These are phyloP conservation scores for Trapa incisa DNA, from an alignment of 345 rosid genomes.

Conservation along the genomic window DNA sequence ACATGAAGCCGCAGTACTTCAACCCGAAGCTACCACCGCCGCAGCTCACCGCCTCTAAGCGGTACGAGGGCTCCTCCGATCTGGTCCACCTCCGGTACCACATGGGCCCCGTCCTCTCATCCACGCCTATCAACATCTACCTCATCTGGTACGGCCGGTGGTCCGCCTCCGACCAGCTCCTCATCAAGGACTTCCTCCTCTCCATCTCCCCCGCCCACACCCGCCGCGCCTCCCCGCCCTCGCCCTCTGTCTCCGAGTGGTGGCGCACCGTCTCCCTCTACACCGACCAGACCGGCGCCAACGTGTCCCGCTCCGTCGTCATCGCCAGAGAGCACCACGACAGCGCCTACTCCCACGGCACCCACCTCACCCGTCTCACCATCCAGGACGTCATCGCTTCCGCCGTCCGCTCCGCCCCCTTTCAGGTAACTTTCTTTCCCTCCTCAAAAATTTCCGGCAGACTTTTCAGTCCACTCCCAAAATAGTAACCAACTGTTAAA, in stretches of 20 bases:
- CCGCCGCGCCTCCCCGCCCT: slow-evolving; percentile 15
- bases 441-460: not conserved
- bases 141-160: slow-evolving; percentile 91
- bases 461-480: too few species aligned
- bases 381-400: slow-evolving; percentile 63
- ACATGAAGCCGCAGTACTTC: slow-evolving; percentile 14
- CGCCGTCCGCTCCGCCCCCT: slow-evolving; percentile 56
- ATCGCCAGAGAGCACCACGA: slow-evolving; percentile 71
- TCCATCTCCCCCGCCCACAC: slow-evolving; percentile 51
- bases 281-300: slow-evolving; percentile 93
- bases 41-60: slow-evolving; percentile 46
- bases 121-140: slow-evolving; percentile 71
- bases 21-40: slow-evolving; percentile 77
- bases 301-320: slow-evolving; percentile 53
- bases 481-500: too few species aligned
- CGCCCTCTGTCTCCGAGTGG: slow-evolving; percentile 75
- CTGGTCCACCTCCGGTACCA: slow-evolving; percentile 77
- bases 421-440: slow-evolving; percentile 11
- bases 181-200: slow-evolving; percentile 63
- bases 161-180: slow-evolving; percentile 43
- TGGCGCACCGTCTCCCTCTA: slow-evolving; percentile 77
- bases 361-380: slow-evolving; percentile 57
- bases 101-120: slow-evolving; percentile 96
- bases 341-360: slow-evolving; percentile 45
- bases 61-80: slow-evolving; percentile 79